Percentiles rank a stretch among this genome's conserved stretches.
phyloP scores from a whole-genome alignment of 2,329 filamentous ascomycete species.

The Stenocarpella maydis region DNA sequence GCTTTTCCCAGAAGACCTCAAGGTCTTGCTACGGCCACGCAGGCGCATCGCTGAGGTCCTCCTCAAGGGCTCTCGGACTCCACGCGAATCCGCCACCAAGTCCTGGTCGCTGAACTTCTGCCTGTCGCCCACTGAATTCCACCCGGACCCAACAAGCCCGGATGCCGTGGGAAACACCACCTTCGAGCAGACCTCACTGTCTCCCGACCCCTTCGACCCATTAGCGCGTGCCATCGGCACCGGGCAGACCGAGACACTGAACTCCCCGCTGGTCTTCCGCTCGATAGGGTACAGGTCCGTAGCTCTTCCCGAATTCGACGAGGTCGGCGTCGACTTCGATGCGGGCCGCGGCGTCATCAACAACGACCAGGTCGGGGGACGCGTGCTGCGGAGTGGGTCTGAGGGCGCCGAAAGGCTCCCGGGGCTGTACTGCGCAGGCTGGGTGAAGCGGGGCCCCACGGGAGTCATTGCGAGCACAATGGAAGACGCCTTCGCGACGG shows the following conservation, averaged over 20 bases:
- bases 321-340: constrained; percentile 83
- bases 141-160: constrained; percentile 54
- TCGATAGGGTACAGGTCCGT: constrained; percentile 95
- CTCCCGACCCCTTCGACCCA: constrained; percentile 61
- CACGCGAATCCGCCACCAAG: constrained; percentile 60
- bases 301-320: constrained; percentile 75
- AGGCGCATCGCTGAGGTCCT: constrained; percentile 84
- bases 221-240: constrained; percentile 57
- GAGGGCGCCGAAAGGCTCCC: constrained; percentile 50
- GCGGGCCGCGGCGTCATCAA: constrained; percentile 75
- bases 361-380: constrained; percentile 79
- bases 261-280: constrained; percentile 80
- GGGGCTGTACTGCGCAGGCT: constrained; percentile 91
- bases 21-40: constrained; percentile 76
- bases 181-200: constrained; percentile 70
- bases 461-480: constrained; percentile 97
- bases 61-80: constrained; percentile 72
- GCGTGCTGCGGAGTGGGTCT: constrained; percentile 58
- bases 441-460: constrained; percentile 94
- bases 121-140: constrained; percentile 77
- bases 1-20: constrained; percentile 73
- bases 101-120: constrained; percentile 89
- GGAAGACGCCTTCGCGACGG: constrained; percentile 91
- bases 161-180: constrained; percentile 68
- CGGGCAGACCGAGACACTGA: constrained; percentile 60